These are phyloP conservation scores for Coemansia sp. DNA, from an alignment of 192 early-diverging fungal species.

Conservation along the genomic window DNA sequence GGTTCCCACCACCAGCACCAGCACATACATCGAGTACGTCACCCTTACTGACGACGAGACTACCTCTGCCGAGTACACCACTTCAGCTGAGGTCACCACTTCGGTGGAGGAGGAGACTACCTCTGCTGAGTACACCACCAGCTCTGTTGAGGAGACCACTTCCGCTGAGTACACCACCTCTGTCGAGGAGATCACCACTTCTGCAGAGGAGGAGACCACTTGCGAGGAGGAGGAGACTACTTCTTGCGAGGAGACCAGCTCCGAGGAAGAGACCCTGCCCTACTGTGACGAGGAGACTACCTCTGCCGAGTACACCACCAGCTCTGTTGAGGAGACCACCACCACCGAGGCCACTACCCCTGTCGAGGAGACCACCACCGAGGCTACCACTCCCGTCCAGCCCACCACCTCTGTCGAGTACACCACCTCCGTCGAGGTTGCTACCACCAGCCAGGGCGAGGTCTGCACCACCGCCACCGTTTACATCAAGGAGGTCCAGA, in stretches of 20 bases:
- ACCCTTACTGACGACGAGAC: slow-evolving; percentile 7
- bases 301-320: slow-evolving; percentile 1
- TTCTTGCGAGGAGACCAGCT: slow-evolving; percentile 13
- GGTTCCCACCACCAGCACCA: neutral
- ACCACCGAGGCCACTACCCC: slow-evolving; percentile 11
- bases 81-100: neutral
- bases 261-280: slow-evolving; percentile 6
- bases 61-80: slow-evolving; percentile 1
- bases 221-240: slow-evolving; percentile 3
- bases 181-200: slow-evolving; percentile 4
- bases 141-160: slow-evolving; percentile 11
- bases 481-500: slow-evolving; percentile 28
- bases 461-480: slow-evolving; percentile 38
- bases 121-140: neutral
- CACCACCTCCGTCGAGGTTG: slow-evolving; percentile 11
- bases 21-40: neutral
- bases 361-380: slow-evolving; percentile 12
- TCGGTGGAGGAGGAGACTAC: neutral
- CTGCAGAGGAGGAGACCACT: slow-evolving; percentile 2
- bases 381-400: slow-evolving; percentile 14
- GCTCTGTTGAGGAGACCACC: slow-evolving; percentile 9
- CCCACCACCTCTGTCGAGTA: slow-evolving; percentile 11
- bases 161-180: slow-evolving; percentile 14
- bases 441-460: slow-evolving; percentile 21
- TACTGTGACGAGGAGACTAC: neutral